Conservation (phyloP, 441 rosid genomes). For the Erysimum pusillum region DNA sequence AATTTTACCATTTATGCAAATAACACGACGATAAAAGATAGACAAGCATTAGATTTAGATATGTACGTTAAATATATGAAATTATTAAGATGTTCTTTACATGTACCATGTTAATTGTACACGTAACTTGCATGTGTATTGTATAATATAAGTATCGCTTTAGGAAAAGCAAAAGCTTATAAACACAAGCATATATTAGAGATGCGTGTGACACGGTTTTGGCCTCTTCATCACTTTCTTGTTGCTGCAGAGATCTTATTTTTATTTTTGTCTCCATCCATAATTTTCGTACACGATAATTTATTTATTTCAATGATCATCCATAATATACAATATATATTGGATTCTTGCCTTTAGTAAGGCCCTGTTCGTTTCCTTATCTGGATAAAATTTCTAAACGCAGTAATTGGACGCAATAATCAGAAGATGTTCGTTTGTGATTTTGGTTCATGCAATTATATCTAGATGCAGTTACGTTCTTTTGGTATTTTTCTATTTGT, state of each 20-base stretch:
- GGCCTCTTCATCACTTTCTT: conserved; percentile 58
- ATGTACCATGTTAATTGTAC: conserved; percentile 42
- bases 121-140: conserved; percentile 41
- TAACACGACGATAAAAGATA: not conserved
- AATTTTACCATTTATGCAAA: not conserved
- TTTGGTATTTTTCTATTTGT: too few relatives aligned
- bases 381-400: too few relatives aligned
- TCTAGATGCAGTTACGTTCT: too few relatives aligned
- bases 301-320: conserved; percentile 21
- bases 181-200: conserved; percentile 35
- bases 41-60: conserved; percentile 3
- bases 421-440: too few relatives aligned
- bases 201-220: conserved; percentile 72
- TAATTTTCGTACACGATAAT: conserved; percentile 18
- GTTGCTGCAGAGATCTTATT: conserved; percentile 40
- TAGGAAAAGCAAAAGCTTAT: conserved; percentile 57
- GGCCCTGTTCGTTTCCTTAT: too few relatives aligned
- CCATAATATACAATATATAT: conserved; percentile 24
- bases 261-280: conserved; percentile 38
- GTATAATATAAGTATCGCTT: conserved; percentile 43
- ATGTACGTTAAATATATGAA: not conserved
- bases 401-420: too few relatives aligned
- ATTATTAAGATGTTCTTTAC: conserved; percentile 15
- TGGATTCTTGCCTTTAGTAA: conserved; percentile 47
- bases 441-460: too few relatives aligned